Base-by-base conservation (phyloP, 2,329 filamentous ascomycete species). In the Colletotrichum trifolii region DNA sequence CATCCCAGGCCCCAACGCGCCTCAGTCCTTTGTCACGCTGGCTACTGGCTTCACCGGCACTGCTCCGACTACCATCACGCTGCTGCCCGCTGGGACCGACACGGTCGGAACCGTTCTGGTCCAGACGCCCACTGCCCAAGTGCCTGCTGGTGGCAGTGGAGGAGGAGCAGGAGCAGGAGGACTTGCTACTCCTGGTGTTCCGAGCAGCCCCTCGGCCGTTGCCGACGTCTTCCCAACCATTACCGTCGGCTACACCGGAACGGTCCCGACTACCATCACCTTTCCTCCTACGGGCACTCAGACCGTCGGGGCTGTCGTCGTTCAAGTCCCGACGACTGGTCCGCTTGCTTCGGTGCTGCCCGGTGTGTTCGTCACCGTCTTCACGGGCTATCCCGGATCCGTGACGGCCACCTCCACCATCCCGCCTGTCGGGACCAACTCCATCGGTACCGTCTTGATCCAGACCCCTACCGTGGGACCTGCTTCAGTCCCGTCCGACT, bases 361-460 rank as follows among this genome's bases (percentile, higher is more conserved):
- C 17, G 56, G 49, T 25, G 15, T 35, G 25, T 64, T 60, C 7
- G 48, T 65, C 11, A 65, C 62, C 7, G 39, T 55, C 39, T 45
- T 61, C 10, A 62, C 62, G 2, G 62, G 58, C 5, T 47, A 60
- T 1, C 11, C 43, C n/a, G 62, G 62, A 11, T 48, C 57, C 11
- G 46, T 52, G 34, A 47, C 62, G 8, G 38, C 56, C 6, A 65
- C 59, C 8, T n/a, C 46, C 7, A 65, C 62, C 3, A 61, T 65
- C 35, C 46, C 47, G 38, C 62, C 62, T 8, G 47, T 50, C 3
- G 62, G 50, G 2, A n/a, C 34, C 11, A 46, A 34, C 9, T 54
- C 58, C 2, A 34, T 61, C 10, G 62, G 57, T 11, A 56, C 52
- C 39, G 46, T 65, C 2, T 11, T 65, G 17, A 50, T 65, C 36